Evolutionary conservation across 202 grass and related monocot genomes (phyloP), one percentile per base, ranked within the genome.

Genomic region (Bolboschoenoplectus hybrid): DNA sequence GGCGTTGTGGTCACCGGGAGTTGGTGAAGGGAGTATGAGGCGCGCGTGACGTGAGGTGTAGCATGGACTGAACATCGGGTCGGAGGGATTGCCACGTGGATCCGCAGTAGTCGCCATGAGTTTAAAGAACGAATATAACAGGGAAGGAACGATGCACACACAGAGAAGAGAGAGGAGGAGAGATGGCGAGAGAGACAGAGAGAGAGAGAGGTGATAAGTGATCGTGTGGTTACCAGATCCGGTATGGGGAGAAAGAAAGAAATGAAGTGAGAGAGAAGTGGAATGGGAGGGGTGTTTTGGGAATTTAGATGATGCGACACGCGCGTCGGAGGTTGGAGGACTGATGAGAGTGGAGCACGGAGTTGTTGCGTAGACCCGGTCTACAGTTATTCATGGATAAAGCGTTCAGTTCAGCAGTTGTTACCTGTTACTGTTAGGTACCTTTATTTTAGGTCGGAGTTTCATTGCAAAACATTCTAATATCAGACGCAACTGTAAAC

Each of bases 81-180:
- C 52, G 83, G 86, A 76, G 67, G 89, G 51, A 67, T 89, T 91
- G 26, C 86, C 89, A 63, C 80, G 91, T 76, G 89, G 92, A 90
- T 91, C 92, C 73, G 88, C 92, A 2, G 92, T 85, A 73, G 89
- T 87, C 61, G 92, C 83, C 92, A 94, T 94, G 86, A 66, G 66
- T 72, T 11, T 57, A 58, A 46, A 85, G 66, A 16, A 47, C 50
- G 9, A 56, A 74, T 74, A 65, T 3, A 6, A 53, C 10, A 13
- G 39, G 13, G 17, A 44, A 74, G 13, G 17, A 44, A 74, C 45
- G 76, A 84, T 71, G 85, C 67, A 2, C 6, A 62, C 6, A 62
- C 2, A 26, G 6, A 14, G 6, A 62, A 5, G 16, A n/a, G 14
- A 17, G 16, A 17, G 2, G 16, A 0, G 2, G 14, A 58, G 56